Base-by-base conservation (phyloP, 2,329 filamentous ascomycete species). In the Ophiosphaerella narmari region DNA sequence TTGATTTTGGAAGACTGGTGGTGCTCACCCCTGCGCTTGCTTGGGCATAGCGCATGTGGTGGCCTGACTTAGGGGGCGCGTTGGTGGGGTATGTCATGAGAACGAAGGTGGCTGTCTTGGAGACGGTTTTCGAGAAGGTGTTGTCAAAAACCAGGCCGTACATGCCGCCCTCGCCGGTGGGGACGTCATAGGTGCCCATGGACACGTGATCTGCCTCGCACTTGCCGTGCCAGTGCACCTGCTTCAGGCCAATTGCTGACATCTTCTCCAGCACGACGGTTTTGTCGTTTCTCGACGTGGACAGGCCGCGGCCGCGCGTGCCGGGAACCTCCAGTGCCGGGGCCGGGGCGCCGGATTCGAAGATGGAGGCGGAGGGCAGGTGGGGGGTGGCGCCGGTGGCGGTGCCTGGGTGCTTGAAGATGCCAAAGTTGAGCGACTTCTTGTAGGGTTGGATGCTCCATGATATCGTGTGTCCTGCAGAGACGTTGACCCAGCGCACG, bases 391-490 rank as follows among this genome's bases (percentile, higher is more conserved):
- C 55, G 55, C 83, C 80, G 59, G 80, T 80, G 52, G 84, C 85
- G 50, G 83, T 87, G 60, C 92, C 91, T 2, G 94, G 93, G 73
- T 97, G 94, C 73, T 97, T 97, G 76, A 99, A 95, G 67, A 99
- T 89, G 69, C 92, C 94, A 73, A 99, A 96, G 77, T 97, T 97
- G 75, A 99, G 88, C 51, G 93, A 97, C 77, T 97, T 97, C 79
- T 96, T 97, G 74, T 97, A 91, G 37, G 94, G 94, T 71, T 97
- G 92, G 34, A 99, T 85, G 68, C 91, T 97, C 94, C 94, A 99
- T 13, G 92, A 96, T 65, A 99, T 91, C 43, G 92, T 96, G 74
- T 96, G 88, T 46, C 89, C 89, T 57, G 91, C 87, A 48, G 91
- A 87, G 62, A 97, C 93, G 71, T 91, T 88, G 63, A 97, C 90